phyloP scores from a whole-genome alignment of 257 asterid species.

The Solanum rostratum region DNA sequence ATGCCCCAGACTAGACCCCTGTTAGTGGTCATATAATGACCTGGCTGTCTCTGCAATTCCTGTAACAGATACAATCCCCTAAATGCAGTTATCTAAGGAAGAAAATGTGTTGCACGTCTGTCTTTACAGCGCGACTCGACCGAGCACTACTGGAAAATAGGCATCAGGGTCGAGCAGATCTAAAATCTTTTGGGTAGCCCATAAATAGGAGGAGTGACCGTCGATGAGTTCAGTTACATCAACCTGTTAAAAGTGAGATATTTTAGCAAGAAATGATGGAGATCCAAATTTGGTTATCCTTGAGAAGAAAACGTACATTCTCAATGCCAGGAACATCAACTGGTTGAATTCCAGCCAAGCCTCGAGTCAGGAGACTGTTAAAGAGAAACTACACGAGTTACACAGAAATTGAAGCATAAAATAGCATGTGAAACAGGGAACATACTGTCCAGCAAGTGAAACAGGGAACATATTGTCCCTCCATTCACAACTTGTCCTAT shows the following conservation, averaged over 20 bases:
- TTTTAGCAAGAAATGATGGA: neutral
- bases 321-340: slow-evolving; percentile 80
- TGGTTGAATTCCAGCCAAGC: slow-evolving; percentile 92
- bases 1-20: neutral
- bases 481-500: neutral
- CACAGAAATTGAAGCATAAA: neutral
- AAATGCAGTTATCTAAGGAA: neutral
- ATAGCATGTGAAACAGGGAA: neutral
- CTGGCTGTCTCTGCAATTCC: neutral
- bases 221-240: slow-evolving; percentile 72
- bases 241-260: slow-evolving; percentile 31
- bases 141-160: slow-evolving; percentile 41
- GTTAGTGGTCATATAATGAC: neutral
- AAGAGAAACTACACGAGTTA: slow-evolving; percentile 2
- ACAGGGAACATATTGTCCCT: neutral
- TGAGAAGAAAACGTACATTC: slow-evolving; percentile 33
- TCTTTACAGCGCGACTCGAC: slow-evolving; percentile 7
- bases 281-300: neutral
- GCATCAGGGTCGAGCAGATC: slow-evolving; percentile 76
- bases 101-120: neutral
- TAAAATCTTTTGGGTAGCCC: slow-evolving; percentile 60
- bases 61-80: neutral
- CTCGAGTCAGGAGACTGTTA: slow-evolving; percentile 90
- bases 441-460: neutral
- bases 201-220: slow-evolving; percentile 85